phyloP scores from a whole-genome alignment of 1,284 basidiomycete species.

The Wolfiporia cocos region DNA sequence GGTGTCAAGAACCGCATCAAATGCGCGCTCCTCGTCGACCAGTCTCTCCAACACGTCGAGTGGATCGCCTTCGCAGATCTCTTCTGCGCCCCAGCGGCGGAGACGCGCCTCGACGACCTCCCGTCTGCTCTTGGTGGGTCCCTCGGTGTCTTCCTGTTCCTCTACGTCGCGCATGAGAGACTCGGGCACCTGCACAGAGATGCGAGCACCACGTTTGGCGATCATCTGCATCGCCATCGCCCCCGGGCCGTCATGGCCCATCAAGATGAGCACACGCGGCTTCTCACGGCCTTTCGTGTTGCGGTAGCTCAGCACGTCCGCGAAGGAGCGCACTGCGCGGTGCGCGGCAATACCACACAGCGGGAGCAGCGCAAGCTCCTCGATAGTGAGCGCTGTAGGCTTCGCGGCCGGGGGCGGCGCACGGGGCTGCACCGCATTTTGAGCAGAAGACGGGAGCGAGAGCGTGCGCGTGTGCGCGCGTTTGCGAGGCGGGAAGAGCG shows the following conservation, averaged over 20 bases:
- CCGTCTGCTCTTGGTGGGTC: conserved; percentile 8
- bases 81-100: conserved; percentile 58
- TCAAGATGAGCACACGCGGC: conserved; percentile 55
- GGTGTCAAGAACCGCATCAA: conserved; percentile 79
- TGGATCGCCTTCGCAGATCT: conserved; percentile 55
- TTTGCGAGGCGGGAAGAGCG: conserved; percentile 19
- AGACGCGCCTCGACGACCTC: conserved; percentile 47
- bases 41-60: conserved; percentile 49
- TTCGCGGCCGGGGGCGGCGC: conserved; percentile 58
- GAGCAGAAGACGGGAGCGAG: conserved; percentile 16
- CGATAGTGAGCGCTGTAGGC: conserved; percentile 70
- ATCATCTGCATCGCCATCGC: conserved; percentile 76
- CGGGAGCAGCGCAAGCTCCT: conserved; percentile 76
- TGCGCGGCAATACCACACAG: conserved; percentile 72
- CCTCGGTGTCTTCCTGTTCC: conserved; percentile 6
- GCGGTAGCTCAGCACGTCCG: conserved; percentile 19
- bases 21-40: conserved; percentile 48
- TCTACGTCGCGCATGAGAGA: conserved; percentile 24
- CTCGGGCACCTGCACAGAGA: conserved; percentile 62
- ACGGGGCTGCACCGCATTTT: conserved; percentile 10
- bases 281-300: conserved; percentile 10
- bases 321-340: conserved; percentile 64
- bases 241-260: conserved; percentile 73
- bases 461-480: conserved; percentile 17
- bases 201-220: conserved; percentile 51